A percentile compares a stretch with the other conserved stretches of the same genome.
Evolutionary conservation across 2,329 filamentous ascomycete genomes (phyloP).

Genomic region (Calonectria pseudoreteaudii): DNA sequence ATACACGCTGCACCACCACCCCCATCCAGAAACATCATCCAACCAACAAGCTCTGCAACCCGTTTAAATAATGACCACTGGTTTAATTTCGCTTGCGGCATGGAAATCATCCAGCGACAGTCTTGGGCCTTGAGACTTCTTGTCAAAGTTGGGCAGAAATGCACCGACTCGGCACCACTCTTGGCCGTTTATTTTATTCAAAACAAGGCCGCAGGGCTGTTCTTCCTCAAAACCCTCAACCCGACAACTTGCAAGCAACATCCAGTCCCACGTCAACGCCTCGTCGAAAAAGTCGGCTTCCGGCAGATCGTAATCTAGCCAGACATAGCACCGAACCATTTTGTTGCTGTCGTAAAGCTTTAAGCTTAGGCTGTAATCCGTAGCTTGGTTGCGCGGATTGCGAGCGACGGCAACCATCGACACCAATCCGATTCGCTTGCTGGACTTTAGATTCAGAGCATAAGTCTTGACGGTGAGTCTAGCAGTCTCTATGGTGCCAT

Average conservation of each 20-base stretch:
- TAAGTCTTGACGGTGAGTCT: neutral
- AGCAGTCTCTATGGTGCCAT: neutral
- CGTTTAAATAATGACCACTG: neutral
- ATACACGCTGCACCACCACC: too few species aligned
- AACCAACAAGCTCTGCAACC: neutral
- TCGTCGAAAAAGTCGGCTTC: neutral
- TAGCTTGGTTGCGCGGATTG: neutral
- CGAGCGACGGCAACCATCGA: neutral
- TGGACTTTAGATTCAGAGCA: neutral
- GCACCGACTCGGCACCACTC: neutral
- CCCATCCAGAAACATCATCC: neutral
- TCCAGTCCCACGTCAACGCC: neutral
- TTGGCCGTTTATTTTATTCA: neutral
- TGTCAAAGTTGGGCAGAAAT: neutral
- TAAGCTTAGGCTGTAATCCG: neutral
- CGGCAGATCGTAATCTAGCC: neutral
- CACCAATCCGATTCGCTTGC: neutral
- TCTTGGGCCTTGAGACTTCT: neutral
- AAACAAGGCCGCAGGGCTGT: neutral
- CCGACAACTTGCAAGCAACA: neutral
- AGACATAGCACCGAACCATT: neutral
- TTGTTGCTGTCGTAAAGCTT: neutral
- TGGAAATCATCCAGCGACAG: neutral
- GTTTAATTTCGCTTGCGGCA: neutral
- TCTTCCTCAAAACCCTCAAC: neutral